Percentiles rank a stretch among this genome's conserved stretches.
phyloP scores from a whole-genome alignment of 768 basidiomycete genomes.

The Suillus fuscotomentosus region DNA sequence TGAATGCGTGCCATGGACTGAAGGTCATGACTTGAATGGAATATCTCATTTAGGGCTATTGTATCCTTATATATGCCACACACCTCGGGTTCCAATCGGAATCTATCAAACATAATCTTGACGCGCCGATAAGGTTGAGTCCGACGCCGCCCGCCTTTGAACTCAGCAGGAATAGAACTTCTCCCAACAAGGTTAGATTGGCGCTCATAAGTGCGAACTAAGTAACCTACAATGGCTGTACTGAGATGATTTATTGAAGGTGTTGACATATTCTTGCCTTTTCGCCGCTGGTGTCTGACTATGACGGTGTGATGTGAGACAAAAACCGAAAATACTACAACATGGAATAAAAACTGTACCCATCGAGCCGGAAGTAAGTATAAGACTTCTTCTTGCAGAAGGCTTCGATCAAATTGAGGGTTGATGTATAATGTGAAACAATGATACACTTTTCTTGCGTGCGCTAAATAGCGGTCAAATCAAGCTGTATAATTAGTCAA shows the following conservation, averaged over 20 bases:
- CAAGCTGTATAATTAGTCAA: background rate
- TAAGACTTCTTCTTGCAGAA: constrained; percentile 78
- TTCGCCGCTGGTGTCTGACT: constrained; percentile 78
- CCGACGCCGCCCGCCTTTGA: constrained; percentile 96
- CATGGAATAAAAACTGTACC: constrained; percentile 41
- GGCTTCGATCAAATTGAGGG: constrained; percentile 87
- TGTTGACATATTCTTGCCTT: constrained; percentile 83
- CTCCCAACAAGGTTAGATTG: constrained; percentile 1
- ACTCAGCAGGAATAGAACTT: constrained; percentile 89
- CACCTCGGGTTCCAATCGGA: constrained; percentile 95
- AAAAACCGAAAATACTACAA: background rate
- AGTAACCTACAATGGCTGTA: constrained; percentile 59
- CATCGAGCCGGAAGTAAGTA: constrained; percentile 84
- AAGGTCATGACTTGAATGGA: constrained; percentile 66
- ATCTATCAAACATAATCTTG: constrained; percentile 82
- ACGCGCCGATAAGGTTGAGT: constrained; percentile 90
- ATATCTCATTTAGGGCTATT: background rate
- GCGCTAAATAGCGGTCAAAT: constrained; percentile 36
- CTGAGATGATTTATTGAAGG: constrained; percentile 80
- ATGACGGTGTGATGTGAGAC: background rate
- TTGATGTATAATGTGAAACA: constrained; percentile 96
- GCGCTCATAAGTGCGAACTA: background rate
- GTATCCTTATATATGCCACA: constrained; percentile 3
- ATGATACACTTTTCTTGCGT: constrained; percentile 95
- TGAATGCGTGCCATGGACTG: constrained; percentile 98